These are phyloP conservation scores for Fomitopsis serialis DNA, from an alignment of 768 basidiomycete species.

Conservation along the genomic window DNA sequence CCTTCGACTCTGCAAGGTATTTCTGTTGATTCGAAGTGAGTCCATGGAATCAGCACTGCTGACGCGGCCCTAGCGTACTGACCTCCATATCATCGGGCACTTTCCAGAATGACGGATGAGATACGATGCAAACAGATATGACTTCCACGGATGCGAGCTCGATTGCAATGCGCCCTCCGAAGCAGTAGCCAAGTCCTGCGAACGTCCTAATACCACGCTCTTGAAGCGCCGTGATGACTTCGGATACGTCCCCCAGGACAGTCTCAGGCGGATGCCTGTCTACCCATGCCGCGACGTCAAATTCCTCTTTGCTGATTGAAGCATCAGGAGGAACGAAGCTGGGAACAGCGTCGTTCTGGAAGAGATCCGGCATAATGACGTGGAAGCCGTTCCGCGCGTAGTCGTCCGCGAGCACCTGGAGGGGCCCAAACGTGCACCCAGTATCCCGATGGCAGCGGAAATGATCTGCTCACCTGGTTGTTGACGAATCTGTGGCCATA, in stretches of 20 bases:
- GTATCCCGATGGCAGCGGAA: neutral
- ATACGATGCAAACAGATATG: slow-evolving; percentile 32
- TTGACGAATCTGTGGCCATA: slow-evolving; percentile 32
- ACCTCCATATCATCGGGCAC: slow-evolving; percentile 34
- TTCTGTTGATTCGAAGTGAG: slow-evolving; percentile 16
- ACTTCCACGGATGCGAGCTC: slow-evolving; percentile 39
- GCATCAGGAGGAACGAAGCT: neutral
- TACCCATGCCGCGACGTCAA: slow-evolving; percentile 30
- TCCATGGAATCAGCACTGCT: neutral
- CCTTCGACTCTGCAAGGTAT: slow-evolving; percentile 28
- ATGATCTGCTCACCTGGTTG: slow-evolving; percentile 18
- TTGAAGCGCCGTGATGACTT: slow-evolving; percentile 31
- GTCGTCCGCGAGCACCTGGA: slow-evolving; percentile 25
- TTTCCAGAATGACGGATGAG: slow-evolving; percentile 42
- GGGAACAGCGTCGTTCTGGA: slow-evolving; percentile 20
- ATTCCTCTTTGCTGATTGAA: slow-evolving; percentile 6
- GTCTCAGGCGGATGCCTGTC: slow-evolving; percentile 26
- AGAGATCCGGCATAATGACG: slow-evolving; percentile 23
- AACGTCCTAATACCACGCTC: slow-evolving; percentile 32
- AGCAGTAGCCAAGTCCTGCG: slow-evolving; percentile 38
- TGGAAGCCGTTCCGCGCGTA: slow-evolving; percentile 28
- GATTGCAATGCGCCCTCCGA: slow-evolving; percentile 38
- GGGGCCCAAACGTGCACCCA: neutral
- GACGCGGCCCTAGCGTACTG: neutral
- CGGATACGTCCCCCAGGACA: slow-evolving; percentile 30